Base-by-base conservation (phyloP, 208 protist genomes). In the Crithidia expoeki region DNA sequence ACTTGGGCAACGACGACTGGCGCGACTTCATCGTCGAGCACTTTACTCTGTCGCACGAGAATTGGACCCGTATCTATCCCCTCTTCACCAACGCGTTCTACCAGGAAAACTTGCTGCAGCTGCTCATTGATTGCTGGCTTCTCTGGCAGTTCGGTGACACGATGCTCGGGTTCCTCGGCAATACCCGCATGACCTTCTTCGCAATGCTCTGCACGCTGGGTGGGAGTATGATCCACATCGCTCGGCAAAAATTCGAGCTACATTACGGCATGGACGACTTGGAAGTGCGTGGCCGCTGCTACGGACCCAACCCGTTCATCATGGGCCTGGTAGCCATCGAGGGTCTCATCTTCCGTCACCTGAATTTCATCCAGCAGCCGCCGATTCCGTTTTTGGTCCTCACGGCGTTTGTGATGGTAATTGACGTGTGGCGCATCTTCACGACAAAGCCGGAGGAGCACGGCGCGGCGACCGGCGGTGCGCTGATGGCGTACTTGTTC, bases 291-390 rank as follows among this genome's bases (percentile, higher is more conserved):
- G 91, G 91, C 7, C 86, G 88, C 42, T 93, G 88, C 77, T 96
- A 94, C 80, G 91, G 91, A 14, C 85, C 85, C 1, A 96, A 94
- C 68, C 76, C 91, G 7, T 89, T 96, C 74, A 96, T 96, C 61
- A 88, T 96, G 78, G 91, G 91, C 17, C 81, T 94, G 55, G 82
- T 96, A 50, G 80, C 81, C 21, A 80, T 96, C 14, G 91, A 96
- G 64, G 91, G 91, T 9, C 81, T 94, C 49, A 93, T 96, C 50
- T 96, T 96, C 74, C 88, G 91, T 12, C 91, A 96, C 66, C 81
- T 96, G 19, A 96, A 93, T 83, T 94, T 96, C 65, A 88, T 94
- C 52, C 88, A 94, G 83, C 88, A 94, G 77, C 91, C 91, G n/a
- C 91, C 91, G 12, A 83, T 96, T 25, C 91, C 91, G 6, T 96